These are phyloP conservation scores for Neoscytalidium dimidiatum DNA, from an alignment of 2,329 filamentous ascomycete genomes.

Conservation along the genomic window DNA sequence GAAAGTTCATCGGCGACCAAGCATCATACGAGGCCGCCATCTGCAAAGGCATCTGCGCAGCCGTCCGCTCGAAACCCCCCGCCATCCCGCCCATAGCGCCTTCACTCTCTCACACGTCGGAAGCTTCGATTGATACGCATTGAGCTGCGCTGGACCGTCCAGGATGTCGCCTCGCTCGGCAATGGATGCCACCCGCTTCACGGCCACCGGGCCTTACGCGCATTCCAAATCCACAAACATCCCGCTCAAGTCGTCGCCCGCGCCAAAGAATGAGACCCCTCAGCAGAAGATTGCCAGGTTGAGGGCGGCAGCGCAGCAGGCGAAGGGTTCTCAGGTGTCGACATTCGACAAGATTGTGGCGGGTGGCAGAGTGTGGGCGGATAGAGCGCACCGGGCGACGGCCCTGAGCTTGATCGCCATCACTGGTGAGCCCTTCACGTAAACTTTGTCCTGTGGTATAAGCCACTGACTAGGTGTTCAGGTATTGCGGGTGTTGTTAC, in stretches of 20 bases:
- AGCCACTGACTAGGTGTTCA: conserved; percentile 26
- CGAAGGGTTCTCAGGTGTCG: conserved; percentile 53
- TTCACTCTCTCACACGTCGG: neutral
- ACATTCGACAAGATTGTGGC: conserved; percentile 57
- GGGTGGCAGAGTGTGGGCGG: conserved; percentile 58
- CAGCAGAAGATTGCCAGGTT: conserved; percentile 57
- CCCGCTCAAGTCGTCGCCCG: conserved; percentile 40
- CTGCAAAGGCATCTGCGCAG: conserved; percentile 9
- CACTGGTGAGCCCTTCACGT: too few species aligned
- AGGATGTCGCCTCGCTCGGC: conserved; percentile 65
- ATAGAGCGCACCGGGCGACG: conserved; percentile 62
- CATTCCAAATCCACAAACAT: conserved; percentile 57
- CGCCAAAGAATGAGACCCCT: conserved; percentile 52
- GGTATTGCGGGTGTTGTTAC: conserved; percentile 63
- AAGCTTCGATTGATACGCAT: neutral
- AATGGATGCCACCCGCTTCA: conserved; percentile 79
- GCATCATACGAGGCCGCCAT: conserved; percentile 9
- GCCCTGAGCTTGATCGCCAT: conserved; percentile 62
- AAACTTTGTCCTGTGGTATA: too few species aligned
- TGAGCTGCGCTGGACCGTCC: neutral
- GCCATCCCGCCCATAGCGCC: neutral
- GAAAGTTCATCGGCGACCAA: conserved; percentile 15
- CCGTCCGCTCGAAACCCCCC: conserved; percentile 9
- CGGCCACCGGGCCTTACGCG: conserved; percentile 69
- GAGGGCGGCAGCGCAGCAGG: conserved; percentile 49